Conservation (phyloP, 2,329 filamentous ascomycete genomes). For the Fusarium bulbicola region DNA sequence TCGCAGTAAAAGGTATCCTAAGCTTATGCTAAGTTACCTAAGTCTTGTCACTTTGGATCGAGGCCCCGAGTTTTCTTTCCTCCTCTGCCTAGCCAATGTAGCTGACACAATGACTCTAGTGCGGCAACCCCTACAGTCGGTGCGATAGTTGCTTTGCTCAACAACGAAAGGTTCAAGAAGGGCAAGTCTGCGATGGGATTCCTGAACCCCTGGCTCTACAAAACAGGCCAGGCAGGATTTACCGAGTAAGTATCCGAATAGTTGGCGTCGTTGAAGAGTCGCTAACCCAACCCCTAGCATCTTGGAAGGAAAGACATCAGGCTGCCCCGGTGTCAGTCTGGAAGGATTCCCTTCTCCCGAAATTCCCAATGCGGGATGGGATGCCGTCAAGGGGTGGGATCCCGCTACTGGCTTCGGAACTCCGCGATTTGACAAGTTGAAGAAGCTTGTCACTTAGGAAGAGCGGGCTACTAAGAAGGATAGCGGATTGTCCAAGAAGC, state of each 20-base stretch:
- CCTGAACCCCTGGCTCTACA: conserved; percentile 70
- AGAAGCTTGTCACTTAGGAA: conserved; percentile 24
- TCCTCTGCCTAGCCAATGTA: neutral
- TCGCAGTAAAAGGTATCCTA: neutral
- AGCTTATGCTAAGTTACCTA: neutral
- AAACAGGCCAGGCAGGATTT: conserved; percentile 43
- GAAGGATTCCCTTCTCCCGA: conserved; percentile 39
- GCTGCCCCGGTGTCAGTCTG: conserved; percentile 45
- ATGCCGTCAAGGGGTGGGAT: conserved; percentile 48
- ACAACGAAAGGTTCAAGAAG: conserved; percentile 66
- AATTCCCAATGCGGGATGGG: conserved; percentile 43
- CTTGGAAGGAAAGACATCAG: conserved; percentile 46
- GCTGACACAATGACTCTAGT: conserved; percentile 38
- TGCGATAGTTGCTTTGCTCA: conserved; percentile 70
- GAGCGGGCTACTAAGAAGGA: neutral
- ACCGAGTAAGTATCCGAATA: conserved; percentile 46
- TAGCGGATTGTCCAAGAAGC: neutral
- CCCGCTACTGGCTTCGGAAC: conserved; percentile 56
- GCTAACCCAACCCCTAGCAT: conserved; percentile 40
- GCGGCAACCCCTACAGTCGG: conserved; percentile 71
- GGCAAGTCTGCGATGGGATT: conserved; percentile 65
- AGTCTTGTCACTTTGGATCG: neutral
- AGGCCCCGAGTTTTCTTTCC: neutral
- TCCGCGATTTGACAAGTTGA: conserved; percentile 53
- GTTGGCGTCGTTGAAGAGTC: neutral